Conservation (phyloP, 2,329 filamentous ascomycete species). For the Mollisia scopiformis region DNA sequence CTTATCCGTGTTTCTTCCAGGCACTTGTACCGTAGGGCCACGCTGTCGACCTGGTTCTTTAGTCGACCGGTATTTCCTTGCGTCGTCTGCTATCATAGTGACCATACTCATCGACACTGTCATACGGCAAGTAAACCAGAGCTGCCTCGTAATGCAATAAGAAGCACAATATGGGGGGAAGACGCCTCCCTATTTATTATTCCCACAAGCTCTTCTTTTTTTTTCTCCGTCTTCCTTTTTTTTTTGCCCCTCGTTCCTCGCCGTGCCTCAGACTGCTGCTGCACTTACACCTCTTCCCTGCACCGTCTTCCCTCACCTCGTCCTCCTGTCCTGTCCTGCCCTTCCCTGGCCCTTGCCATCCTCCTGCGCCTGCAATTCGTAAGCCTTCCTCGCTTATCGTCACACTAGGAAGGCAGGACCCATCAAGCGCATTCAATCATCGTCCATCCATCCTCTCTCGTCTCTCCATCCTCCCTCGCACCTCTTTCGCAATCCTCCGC, state of each 20-base stretch:
- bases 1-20: too few relatives aligned
- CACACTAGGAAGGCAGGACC: conserved; percentile 21
- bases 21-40: too few relatives aligned
- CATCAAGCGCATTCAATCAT: background rate
- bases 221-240: too few relatives aligned
- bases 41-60: too few relatives aligned
- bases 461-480: background rate
- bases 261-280: too few relatives aligned
- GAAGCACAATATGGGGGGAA: background rate
- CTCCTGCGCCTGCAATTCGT: conserved; percentile 21
- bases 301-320: too few relatives aligned
- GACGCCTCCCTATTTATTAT: background rate
- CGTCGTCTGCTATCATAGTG: background rate
- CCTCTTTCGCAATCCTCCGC: conserved; percentile 1
- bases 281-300: too few relatives aligned
- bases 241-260: too few relatives aligned
- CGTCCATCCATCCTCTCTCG: background rate
- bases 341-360: background rate
- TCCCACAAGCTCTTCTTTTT: too few relatives aligned
- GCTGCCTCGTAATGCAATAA: background rate
- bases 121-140: background rate
- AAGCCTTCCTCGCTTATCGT: conserved; percentile 29
- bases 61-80: too few relatives aligned
- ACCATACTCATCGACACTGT: background rate
- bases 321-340: background rate